These are phyloP conservation scores for Acacia pycnantha DNA, from an alignment of 331 rosid genomes.

Conservation along the genomic window DNA sequence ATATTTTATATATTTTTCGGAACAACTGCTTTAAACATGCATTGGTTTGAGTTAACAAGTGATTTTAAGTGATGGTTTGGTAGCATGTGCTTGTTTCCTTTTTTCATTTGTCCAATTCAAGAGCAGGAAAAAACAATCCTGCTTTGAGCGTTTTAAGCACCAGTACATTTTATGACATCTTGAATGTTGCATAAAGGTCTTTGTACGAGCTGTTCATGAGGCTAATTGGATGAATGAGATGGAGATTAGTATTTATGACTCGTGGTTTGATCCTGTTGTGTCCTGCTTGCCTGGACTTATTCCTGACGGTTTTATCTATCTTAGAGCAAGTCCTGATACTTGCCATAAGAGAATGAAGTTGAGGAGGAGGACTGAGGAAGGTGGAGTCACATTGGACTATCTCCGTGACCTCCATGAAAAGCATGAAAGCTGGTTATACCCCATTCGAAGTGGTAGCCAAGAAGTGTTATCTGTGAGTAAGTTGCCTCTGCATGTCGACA, in stretches of 20 bases:
- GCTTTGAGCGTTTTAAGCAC: conserved; percentile 5
- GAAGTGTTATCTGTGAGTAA: conserved; percentile 57
- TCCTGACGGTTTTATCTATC: conserved; percentile 75
- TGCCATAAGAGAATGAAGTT: conserved; percentile 72
- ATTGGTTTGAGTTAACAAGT: background rate
- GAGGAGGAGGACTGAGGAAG: conserved; percentile 65
- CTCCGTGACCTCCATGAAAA: conserved; percentile 67
- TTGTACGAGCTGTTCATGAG: conserved; percentile 77
- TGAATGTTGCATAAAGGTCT: conserved; percentile 44
- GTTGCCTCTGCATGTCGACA: conserved; percentile 53
- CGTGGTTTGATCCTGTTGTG: conserved; percentile 81
- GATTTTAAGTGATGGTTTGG: conserved; percentile 19
- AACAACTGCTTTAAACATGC: background rate
- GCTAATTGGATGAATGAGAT: conserved; percentile 88
- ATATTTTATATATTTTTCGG: background rate
- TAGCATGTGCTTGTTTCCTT: conserved; percentile 10
- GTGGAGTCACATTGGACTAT: conserved; percentile 62
- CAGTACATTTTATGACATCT: conserved; percentile 13
- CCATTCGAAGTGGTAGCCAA: conserved; percentile 53
- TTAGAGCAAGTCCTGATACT: conserved; percentile 79
- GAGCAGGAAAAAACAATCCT: conserved; percentile 14
- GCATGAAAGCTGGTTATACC: conserved; percentile 80
- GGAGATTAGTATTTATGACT: conserved; percentile 78
- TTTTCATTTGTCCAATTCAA: background rate
- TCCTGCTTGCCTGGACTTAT: conserved; percentile 71